A percentile compares a stretch with the other conserved stretches of the same genome.
These are phyloP conservation scores for Endothia cerciana DNA, from an alignment of 2,329 filamentous ascomycete genomes.

Conservation along the genomic window DNA sequence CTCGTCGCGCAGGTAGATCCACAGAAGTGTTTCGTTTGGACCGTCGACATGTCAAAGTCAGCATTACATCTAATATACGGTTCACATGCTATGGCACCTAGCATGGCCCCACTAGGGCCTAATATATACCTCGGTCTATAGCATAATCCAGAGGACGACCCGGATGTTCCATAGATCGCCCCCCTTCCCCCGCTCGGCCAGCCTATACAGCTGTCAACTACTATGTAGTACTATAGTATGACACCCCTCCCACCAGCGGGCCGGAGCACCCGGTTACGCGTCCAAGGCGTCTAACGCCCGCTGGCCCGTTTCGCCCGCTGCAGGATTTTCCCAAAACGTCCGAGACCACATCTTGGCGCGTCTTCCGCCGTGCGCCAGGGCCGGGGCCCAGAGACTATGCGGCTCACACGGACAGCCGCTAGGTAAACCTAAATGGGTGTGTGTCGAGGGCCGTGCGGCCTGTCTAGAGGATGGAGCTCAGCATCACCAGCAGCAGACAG, in stretches of 20 bases:
- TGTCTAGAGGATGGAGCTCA: background rate
- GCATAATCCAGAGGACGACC: background rate
- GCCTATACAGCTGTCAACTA: constrained; percentile 18
- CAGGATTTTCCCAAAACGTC: constrained; percentile 21
- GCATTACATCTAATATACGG: background rate
- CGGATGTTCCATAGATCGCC: background rate
- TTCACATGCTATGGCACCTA: no score
- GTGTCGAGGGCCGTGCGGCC: background rate
- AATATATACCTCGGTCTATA: background rate
- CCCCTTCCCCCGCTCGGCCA: no score
- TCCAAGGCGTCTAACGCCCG: constrained; percentile 14
- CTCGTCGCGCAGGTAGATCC: background rate
- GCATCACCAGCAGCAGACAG: background rate
- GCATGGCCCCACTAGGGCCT: no score
- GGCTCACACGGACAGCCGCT: constrained; percentile 4
- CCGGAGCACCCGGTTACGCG: constrained; percentile 26
- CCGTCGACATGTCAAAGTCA: constrained; percentile 13
- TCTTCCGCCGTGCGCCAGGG: background rate
- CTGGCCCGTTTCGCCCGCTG: constrained; percentile 14
- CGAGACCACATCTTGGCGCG: constrained; percentile 3
- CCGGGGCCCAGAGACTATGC: constrained; percentile 4
- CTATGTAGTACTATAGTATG: background rate
- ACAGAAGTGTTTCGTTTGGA: constrained; percentile 6
- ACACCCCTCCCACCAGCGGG: constrained; percentile 9
- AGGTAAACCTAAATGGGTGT: background rate